phyloP scores from a whole-genome alignment of 176 grass and related monocot species.

The Avena atlantica region DNA sequence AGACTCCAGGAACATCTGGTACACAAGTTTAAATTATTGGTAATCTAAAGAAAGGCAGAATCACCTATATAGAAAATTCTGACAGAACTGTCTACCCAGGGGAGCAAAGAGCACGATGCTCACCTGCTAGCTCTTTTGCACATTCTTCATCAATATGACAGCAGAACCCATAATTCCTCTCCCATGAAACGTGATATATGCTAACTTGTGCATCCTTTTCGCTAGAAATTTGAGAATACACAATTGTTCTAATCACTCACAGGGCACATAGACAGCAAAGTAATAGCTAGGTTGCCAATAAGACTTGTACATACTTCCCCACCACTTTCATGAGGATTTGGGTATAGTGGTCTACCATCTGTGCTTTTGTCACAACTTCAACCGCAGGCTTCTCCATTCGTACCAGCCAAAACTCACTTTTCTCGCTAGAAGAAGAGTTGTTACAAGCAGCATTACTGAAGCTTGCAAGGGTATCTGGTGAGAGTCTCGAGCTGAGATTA shows the following conservation, averaged over 20 bases:
- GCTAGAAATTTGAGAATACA: conserved; percentile 50
- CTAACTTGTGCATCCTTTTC: conserved; percentile 93
- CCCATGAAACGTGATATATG: conserved; percentile 89
- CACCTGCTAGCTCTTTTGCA: conserved; percentile 71
- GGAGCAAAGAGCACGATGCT: conserved; percentile 22
- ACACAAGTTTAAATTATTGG: conserved; percentile 35
- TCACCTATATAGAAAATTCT: background rate
- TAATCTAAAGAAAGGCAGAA: conserved; percentile 8
- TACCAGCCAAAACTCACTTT: conserved; percentile 82
- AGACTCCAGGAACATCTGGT: conserved; percentile 75
- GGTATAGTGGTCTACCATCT: conserved; percentile 86
- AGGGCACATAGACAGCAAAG: conserved; percentile 8
- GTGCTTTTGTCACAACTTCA: conserved; percentile 86
- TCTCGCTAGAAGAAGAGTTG: conserved; percentile 46
- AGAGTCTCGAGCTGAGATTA: conserved; percentile 15
- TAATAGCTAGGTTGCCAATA: conserved; percentile 1
- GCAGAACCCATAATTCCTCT: conserved; percentile 86
- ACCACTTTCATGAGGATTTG: conserved; percentile 75
- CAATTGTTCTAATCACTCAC: background rate
- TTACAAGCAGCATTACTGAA: conserved; percentile 37
- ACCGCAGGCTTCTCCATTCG: conserved; percentile 75
- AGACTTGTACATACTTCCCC: conserved; percentile 71
- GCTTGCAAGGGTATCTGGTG: conserved; percentile 34
- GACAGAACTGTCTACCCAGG: background rate
- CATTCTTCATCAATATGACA: conserved; percentile 78